Base-by-base conservation (phyloP, 1,284 basidiomycete species). In the Trametes polyzona region DNA sequence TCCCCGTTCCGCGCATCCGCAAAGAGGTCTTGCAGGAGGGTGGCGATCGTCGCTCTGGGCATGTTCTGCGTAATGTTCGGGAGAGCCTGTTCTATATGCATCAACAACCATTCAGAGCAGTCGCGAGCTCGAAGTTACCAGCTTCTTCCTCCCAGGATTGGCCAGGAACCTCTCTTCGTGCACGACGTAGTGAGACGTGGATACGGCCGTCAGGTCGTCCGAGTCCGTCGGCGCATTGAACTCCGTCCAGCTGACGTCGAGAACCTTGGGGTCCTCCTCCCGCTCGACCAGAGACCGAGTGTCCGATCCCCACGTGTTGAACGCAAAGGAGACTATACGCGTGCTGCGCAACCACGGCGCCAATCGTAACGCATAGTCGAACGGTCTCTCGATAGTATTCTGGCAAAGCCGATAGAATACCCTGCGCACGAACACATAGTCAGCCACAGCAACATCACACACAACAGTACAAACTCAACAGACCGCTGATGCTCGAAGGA, bases 401-500 rank as follows among this genome's bases (percentile, higher is more conserved):
- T 60, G 59, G 23, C 49, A 61, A 6, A 68, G 49, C 9, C 56
- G 57, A 32, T 63, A 63, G 17, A 66, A 55, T 10, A 67, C 54
- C 14, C 67, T 69, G 21, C 2, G 9, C 27, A 23, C 7, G 40
- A n/a, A 7, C 19, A 42, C 26, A 12, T 0, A n/a, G 26, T 33
- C 47, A 56, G 54, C 14, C 17, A n/a, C n/a, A n/a, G n/a, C n/a
- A n/a, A n/a, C n/a, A n/a, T n/a, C n/a, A 47, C 9, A 17, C 24
- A n/a, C 24, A 40, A 8, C 40, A 35, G 27, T 19, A 16, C 39
- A 19, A 14, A 23, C 12, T 14, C 9, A 19, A 36, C 55, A 14
- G 23, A 75, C 74, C 74, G 64, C 44, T 71, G 73, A 33, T 72
- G 63, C 47, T 76, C 74, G 48, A 74, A 75, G 2, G 49, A 44